Evolutionary conservation across 1,139 yeast genomes (phyloP).

Genomic region (Debaryomyces robertsiae): DNA sequence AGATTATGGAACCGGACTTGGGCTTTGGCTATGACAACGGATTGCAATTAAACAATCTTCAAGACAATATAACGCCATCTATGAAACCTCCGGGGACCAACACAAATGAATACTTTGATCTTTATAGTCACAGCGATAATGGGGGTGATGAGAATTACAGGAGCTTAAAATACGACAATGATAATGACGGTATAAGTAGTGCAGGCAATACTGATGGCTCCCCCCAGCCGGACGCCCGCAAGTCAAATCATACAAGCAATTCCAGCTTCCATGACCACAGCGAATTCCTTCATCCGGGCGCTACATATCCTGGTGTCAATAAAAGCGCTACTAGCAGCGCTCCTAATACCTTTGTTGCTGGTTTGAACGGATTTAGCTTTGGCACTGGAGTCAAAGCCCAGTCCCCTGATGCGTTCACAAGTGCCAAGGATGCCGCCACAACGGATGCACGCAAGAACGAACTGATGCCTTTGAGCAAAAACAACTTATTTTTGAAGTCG

Average conservation of each 20-base stretch:
- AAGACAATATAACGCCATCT: slow-evolving; percentile 37
- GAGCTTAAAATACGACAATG: slow-evolving; percentile 4
- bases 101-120: slow-evolving; percentile 38
- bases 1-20: slow-evolving; percentile 24
- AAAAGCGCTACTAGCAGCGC: not conserved
- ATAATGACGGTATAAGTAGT: slow-evolving; percentile 10
- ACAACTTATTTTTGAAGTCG: slow-evolving; percentile 5
- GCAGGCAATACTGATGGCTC: slow-evolving; percentile 11
- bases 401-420: not conserved
- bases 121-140: slow-evolving; percentile 10
- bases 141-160: slow-evolving; percentile 7
- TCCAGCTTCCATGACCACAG: slow-evolving; percentile 16
- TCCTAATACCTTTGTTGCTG: not conserved
- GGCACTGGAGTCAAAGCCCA: not conserved
- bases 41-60: slow-evolving; percentile 16
- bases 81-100: slow-evolving; percentile 45
- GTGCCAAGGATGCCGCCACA: not conserved
- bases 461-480: slow-evolving; percentile 1
- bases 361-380: slow-evolving; percentile 4
- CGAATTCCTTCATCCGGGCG: slow-evolving; percentile 14
- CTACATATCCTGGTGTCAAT: slow-evolving; percentile 10
- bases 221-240: not conserved
- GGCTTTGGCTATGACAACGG: slow-evolving; percentile 16
- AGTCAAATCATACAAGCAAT: not conserved
- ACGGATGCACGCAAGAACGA: not conserved